Conservation (phyloP, 2,329 filamentous ascomycete genomes). For the Diaporthe citri region DNA sequence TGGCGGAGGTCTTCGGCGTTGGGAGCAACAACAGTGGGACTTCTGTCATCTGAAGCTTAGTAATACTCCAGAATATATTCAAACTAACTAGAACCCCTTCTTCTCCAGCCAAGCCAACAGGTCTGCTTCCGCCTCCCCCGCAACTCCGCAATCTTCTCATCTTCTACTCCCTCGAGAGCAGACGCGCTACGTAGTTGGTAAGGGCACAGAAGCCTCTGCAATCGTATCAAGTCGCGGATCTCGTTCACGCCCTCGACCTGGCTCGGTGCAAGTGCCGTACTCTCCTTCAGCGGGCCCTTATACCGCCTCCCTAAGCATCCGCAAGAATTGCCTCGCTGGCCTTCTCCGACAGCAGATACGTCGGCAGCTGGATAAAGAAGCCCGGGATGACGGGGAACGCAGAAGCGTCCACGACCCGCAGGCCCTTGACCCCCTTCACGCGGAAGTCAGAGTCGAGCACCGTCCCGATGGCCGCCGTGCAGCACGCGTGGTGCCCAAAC, state of each 20-base stretch:
- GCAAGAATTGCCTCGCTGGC: conserved; percentile 37
- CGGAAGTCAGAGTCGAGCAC: conserved; percentile 66
- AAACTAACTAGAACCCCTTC: not conserved
- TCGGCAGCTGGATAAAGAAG: conserved; percentile 59
- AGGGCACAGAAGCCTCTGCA: not conserved
- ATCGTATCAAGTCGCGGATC: not conserved
- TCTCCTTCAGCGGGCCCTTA: too few relatives aligned
- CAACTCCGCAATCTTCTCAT: not conserved
- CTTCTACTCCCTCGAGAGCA: not conserved
- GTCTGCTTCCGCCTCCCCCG: not conserved
- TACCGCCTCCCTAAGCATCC: too few relatives aligned
- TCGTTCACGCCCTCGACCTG: not conserved
- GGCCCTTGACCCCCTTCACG: conserved; percentile 62
- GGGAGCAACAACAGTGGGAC: not conserved
- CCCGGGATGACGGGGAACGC: conserved; percentile 63
- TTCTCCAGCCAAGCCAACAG: not conserved
- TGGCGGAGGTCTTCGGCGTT: not conserved
- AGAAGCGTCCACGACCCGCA: conserved; percentile 69
- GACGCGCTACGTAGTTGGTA: not conserved
- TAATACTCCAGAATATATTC: not conserved
- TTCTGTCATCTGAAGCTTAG: too few relatives aligned
- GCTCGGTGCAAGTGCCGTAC: not conserved
- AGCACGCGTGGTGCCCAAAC: conserved; percentile 42
- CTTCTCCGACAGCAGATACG: conserved; percentile 56
- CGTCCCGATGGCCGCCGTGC: conserved; percentile 49